phyloP scores from a whole-genome alignment of 192 early-diverging fungal genomes.

The Gaertneriomyces semiglobifer region DNA sequence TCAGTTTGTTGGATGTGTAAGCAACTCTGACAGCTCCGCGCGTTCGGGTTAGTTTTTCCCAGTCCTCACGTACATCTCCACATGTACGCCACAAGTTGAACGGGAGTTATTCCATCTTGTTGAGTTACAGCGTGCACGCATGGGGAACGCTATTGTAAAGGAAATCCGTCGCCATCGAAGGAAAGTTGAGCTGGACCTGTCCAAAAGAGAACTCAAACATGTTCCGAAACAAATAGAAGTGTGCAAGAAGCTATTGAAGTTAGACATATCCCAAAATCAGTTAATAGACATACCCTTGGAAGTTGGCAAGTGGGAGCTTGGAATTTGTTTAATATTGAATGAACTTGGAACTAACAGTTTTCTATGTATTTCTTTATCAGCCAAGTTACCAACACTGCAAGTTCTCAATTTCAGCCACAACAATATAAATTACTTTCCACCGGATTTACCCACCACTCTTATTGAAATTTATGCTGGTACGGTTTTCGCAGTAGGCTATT shows the following conservation, averaged over 20 bases:
- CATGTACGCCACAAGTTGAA: no score
- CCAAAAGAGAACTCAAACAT: slow-evolving; percentile 32
- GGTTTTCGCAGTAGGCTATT: background rate
- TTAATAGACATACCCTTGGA: slow-evolving; percentile 39
- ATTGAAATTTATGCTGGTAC: slow-evolving; percentile 40
- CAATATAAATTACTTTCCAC: slow-evolving; percentile 48
- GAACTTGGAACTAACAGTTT: background rate
- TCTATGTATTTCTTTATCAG: background rate
- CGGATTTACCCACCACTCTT: slow-evolving; percentile 33
- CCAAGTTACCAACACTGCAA: slow-evolving; percentile 16
- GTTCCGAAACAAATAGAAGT: slow-evolving; percentile 35
- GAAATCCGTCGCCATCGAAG: slow-evolving; percentile 28
- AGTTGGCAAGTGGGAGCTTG: slow-evolving; percentile 13
- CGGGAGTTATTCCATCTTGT: no score
- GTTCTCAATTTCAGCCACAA: slow-evolving; percentile 42
- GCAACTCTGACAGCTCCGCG: no score
- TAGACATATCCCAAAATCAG: slow-evolving; percentile 33
- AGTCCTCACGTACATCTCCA: no score
- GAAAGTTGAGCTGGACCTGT: slow-evolving; percentile 38
- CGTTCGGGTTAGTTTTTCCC: no score
- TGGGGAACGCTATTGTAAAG: slow-evolving; percentile 31
- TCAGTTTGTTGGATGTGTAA: no score
- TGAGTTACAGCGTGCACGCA: slow-evolving; percentile 3
- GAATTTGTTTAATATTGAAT: background rate
- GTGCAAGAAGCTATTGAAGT: slow-evolving; percentile 27